Percentiles rank a stretch among this genome's conserved stretches.
These are phyloP conservation scores for Cutaneotrichosporon daszewskae DNA, from an alignment of 1,284 basidiomycete species.

Conservation along the genomic window DNA sequence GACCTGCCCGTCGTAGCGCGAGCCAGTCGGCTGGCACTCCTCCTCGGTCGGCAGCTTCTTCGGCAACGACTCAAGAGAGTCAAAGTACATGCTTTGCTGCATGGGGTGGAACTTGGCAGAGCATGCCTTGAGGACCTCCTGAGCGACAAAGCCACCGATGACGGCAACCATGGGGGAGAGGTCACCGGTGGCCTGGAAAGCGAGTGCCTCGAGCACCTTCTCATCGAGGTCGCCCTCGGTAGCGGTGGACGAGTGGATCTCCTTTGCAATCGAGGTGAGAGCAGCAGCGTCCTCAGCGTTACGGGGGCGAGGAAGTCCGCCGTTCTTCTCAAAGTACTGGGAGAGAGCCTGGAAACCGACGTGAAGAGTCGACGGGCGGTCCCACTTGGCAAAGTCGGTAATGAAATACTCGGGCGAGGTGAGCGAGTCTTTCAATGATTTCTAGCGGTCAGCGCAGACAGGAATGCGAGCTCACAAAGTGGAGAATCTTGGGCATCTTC, in stretches of 20 bases:
- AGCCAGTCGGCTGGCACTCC: constrained; percentile 75
- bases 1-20: constrained; percentile 91
- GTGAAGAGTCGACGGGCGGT: constrained; percentile 84
- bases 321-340: constrained; percentile 64
- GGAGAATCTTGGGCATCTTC: constrained; percentile 95
- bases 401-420: constrained; percentile 82
- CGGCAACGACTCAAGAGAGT: constrained; percentile 92
- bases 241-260: constrained; percentile 54
- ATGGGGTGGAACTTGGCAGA: constrained; percentile 98
- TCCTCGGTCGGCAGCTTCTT: constrained; percentile 66
- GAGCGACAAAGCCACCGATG: constrained; percentile 94
- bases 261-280: constrained; percentile 71
- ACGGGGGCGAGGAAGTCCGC: constrained; percentile 73
- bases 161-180: constrained; percentile 88
- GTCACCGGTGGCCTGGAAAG: constrained; percentile 92
- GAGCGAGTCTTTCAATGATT: constrained; percentile 85
- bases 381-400: constrained; percentile 97
- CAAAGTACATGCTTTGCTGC: constrained; percentile 93
- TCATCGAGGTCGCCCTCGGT: constrained; percentile 68
- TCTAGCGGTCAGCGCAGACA: constrained; percentile 52
- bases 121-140: constrained; percentile 95
- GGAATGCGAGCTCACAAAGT: constrained; percentile 59
- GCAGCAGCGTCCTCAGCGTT: constrained; percentile 73
- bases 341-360: constrained; percentile 93
- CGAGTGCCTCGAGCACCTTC: constrained; percentile 68